phyloP scores from a whole-genome alignment of 2,329 filamentous ascomycete species.

The Penicillium crustosum region DNA sequence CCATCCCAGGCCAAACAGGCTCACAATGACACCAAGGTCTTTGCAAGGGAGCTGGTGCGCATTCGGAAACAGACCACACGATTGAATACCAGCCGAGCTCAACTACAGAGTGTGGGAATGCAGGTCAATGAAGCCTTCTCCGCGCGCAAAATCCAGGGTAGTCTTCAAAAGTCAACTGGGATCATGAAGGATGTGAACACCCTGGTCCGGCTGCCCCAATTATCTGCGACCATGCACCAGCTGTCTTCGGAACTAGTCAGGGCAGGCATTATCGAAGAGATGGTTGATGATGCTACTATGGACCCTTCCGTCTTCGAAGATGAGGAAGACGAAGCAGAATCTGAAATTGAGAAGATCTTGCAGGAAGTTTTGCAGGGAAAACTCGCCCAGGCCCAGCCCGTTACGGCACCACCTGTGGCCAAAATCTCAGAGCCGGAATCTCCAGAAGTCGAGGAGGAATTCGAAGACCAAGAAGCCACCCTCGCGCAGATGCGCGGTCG shows the following conservation, averaged over 20 bases:
- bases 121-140: slow-evolving; percentile 97
- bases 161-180: slow-evolving; percentile 77
- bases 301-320: slow-evolving; percentile 67
- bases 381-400: slow-evolving; percentile 66
- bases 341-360: slow-evolving; percentile 89
- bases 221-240: slow-evolving; percentile 86
- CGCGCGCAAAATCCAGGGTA: slow-evolving; percentile 92
- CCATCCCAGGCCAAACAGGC: slow-evolving; percentile 77
- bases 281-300: slow-evolving; percentile 85
- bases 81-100: slow-evolving; percentile 82
- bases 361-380: slow-evolving; percentile 85
- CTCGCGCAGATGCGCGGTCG: slow-evolving; percentile 92
- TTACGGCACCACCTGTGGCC: slow-evolving; percentile 46
- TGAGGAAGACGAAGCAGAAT: slow-evolving; percentile 73
- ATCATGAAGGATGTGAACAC: slow-evolving; percentile 98
- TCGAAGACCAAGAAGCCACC: slow-evolving; percentile 84
- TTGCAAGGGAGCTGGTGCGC: slow-evolving; percentile 83
- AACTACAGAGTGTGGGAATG: slow-evolving; percentile 91
- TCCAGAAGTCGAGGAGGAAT: slow-evolving; percentile 64
- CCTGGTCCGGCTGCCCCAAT: slow-evolving; percentile 78
- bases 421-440: slow-evolving; percentile 37
- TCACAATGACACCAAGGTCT: slow-evolving; percentile 76
- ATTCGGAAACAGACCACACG: slow-evolving; percentile 73
- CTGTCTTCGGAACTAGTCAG: slow-evolving; percentile 84
- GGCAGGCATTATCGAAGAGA: slow-evolving; percentile 96